phyloP scores from a whole-genome alignment of 192 early-diverging fungal genomes.

The Coemansia interrupta region DNA sequence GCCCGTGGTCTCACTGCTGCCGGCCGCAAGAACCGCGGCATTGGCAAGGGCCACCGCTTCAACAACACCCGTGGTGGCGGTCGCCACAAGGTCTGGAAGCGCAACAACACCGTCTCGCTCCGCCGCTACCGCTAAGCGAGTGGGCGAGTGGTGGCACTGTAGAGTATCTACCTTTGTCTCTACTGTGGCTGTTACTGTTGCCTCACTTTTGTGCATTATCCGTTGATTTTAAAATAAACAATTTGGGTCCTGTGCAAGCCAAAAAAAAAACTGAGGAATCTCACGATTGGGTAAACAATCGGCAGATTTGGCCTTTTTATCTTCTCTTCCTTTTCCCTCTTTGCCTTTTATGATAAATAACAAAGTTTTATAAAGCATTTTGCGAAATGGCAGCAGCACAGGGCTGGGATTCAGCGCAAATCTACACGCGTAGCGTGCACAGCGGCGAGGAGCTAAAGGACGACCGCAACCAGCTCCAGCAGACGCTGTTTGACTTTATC shows the following conservation, averaged over 20 bases:
- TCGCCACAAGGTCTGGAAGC: constrained; percentile 87
- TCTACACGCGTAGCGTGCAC: constrained; percentile 70
- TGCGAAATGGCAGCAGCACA: constrained; percentile 53
- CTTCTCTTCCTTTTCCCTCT: not conserved
- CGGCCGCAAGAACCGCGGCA: constrained; percentile 96
- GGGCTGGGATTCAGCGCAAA: constrained; percentile 81
- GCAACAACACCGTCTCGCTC: constrained; percentile 94
- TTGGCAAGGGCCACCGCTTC: constrained; percentile 93
- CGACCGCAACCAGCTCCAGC: constrained; percentile 60
- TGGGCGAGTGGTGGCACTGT: constrained; percentile 4
- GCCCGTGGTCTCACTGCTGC: constrained; percentile 94
- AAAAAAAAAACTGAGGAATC: not conserved
- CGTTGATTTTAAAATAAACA: not conserved
- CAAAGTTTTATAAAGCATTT: not conserved
- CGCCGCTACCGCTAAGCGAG: constrained; percentile 83
- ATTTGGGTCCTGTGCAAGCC: not conserved
- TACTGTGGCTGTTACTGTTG: not conserved
- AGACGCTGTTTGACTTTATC: constrained; percentile 76
- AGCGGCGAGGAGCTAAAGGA: constrained; percentile 58
- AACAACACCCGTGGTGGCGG: constrained; percentile 97
- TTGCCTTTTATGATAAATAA: not conserved
- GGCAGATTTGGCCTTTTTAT: not conserved
- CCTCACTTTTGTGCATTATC: not conserved
- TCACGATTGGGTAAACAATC: not conserved
- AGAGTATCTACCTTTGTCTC: not conserved